A percentile compares a stretch with the other conserved stretches of the same genome.
Conservation (phyloP, 2,329 filamentous ascomycete species). For the Gremmenia infestans region DNA sequence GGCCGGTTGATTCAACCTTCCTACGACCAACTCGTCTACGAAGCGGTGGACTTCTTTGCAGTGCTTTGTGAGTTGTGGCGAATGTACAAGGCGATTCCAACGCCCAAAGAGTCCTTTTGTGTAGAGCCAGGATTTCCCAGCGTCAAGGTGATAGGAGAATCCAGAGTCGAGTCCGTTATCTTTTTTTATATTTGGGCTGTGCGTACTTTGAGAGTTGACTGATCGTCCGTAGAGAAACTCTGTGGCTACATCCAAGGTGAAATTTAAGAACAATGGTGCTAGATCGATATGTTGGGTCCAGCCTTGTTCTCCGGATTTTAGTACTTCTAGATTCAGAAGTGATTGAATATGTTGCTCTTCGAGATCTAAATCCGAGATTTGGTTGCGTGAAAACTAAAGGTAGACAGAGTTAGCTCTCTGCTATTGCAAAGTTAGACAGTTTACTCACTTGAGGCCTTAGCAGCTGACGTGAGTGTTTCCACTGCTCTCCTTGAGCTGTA, state of each 20-base stretch:
- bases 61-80: neutral
- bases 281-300: conserved; percentile 49
- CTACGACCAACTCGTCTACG: neutral
- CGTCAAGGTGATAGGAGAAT: neutral
- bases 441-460: neutral
- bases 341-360: conserved; percentile 38
- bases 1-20: neutral
- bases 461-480: neutral
- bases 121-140: neutral
- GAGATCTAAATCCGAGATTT: conserved; percentile 40
- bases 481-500: neutral
- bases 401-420: neutral
- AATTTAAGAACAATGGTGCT: conserved; percentile 56
- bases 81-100: neutral
- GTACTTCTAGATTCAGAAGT: conserved; percentile 4
- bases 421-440: neutral
- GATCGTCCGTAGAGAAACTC: conserved; percentile 57
- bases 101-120: neutral
- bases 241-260: conserved; percentile 62
- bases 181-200: neutral
- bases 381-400: conserved; percentile 34
- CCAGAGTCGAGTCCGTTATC: neutral
- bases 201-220: neutral
- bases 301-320: conserved; percentile 12
- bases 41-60: neutral